Evolutionary conservation across 1,139 yeast genomes (phyloP), one percentile per base, ranked within the genome.

Genomic region (Sugiyamaella paludigena): DNA sequence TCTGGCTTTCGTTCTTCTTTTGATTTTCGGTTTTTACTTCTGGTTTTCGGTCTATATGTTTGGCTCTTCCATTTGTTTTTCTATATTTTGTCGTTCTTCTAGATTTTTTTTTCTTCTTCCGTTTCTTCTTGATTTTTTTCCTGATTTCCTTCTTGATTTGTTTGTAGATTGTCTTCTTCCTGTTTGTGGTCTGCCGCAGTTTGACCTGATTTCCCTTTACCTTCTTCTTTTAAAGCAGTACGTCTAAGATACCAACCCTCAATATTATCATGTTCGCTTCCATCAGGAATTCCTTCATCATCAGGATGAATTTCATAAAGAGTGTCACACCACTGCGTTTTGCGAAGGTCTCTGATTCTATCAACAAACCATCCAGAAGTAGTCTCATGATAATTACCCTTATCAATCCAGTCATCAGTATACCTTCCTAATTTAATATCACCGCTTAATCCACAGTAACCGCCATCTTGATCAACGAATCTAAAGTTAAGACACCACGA

Each of bases 361-460:
- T 66, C 64, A 41, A 58, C 53, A 46, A 53, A 50, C 60, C 61
- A 66, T 4, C 70, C 70, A 1, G 67, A 60, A 19, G 24, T 19
- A 5, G 24, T 19, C 24, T 19, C 24, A 5, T 19, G 24, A 12
- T 40, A 40, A 6, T 54, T 32, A 16, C 45, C 40, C 7, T 29
- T 44, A 3, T 29, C 36, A 24, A 49, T 24, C 53, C 52, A 55
- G 5, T 45, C 48, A 8, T 43, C 37, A 11, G 52, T 45, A 6
- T 58, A 52, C 28, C 41, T 35, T 2, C 63, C 63, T 7, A 59
- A 49, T 28, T 49, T 41, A 24, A 59, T 41, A 10, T 34, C 41
- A 13, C 32, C 37, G 2, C 57, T 51, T 4, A 61, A 29, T 2
- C 55, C 55, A 44, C 65, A 63, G 16, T 41, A 39, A 9, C 55